These are phyloP conservation scores for Fusarium beomiforme DNA, from an alignment of 2,329 filamentous ascomycete species.

Conservation along the genomic window DNA sequence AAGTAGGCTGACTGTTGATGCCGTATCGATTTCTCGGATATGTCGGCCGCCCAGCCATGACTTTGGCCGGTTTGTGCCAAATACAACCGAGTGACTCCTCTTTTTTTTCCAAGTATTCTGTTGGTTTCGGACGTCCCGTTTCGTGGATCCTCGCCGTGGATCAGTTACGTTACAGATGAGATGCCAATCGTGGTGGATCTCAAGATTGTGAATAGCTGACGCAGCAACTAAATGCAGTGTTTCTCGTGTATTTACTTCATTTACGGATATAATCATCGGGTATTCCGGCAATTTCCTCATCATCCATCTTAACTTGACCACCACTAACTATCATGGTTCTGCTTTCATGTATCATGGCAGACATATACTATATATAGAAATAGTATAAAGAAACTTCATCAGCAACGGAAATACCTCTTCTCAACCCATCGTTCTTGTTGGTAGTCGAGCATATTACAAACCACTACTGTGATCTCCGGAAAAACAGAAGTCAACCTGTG, in stretches of 20 bases:
- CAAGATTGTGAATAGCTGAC: not conserved
- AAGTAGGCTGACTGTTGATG: not conserved
- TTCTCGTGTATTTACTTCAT: not conserved
- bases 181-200: slow-evolving; percentile 10
- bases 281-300: not conserved
- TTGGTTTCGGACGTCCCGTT: slow-evolving; percentile 20
- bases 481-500: slow-evolving; percentile 90
- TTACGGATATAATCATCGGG: slow-evolving; percentile 2
- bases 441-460: slow-evolving; percentile 83
- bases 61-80: slow-evolving; percentile 8
- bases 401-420: slow-evolving; percentile 90
- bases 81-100: slow-evolving; percentile 22
- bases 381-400: slow-evolving; percentile 4
- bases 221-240: not conserved
- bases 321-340: not conserved
- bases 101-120: slow-evolving; percentile 22
- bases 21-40: slow-evolving; percentile 6
- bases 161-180: slow-evolving; percentile 10
- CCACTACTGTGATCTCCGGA: slow-evolving; percentile 85
- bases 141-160: slow-evolving; percentile 19
- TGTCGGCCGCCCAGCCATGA: slow-evolving; percentile 13
- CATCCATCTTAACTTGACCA: slow-evolving; percentile 12
- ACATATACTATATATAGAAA: slow-evolving; percentile 11
- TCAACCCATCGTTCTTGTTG: slow-evolving; percentile 91
- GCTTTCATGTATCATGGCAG: not conserved